Evolutionary conservation across 441 rosid genomes (phyloP).

Genomic region (Brassica balearica): DNA sequence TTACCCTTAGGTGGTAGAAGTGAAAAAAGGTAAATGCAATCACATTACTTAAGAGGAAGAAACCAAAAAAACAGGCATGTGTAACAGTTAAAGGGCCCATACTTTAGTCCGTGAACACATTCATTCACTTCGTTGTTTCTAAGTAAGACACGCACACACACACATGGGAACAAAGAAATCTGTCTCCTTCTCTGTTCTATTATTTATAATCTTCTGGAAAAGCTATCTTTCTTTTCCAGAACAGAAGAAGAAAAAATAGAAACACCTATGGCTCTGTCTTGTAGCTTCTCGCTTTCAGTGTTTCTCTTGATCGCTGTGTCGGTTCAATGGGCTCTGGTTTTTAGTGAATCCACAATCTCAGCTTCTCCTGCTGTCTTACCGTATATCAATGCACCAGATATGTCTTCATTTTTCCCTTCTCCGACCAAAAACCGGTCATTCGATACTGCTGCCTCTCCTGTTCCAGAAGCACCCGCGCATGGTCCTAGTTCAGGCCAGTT

Average conservation of each 20-base stretch:
- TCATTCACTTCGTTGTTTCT: conserved; percentile 33
- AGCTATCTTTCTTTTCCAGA: conserved; percentile 37
- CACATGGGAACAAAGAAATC: conserved; percentile 30
- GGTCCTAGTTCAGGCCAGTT: conserved; percentile 60
- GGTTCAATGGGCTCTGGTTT: conserved; percentile 40
- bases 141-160: conserved; percentile 29
- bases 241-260: conserved; percentile 38
- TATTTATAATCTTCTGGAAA: conserved; percentile 32
- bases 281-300: conserved; percentile 35
- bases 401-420: conserved; percentile 77
- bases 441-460: conserved; percentile 50
- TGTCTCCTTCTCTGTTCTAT: conserved; percentile 36
- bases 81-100: conserved; percentile 44
- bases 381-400: conserved; percentile 55
- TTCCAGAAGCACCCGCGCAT: conserved; percentile 46
- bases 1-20: conserved; percentile 20
- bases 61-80: conserved; percentile 36
- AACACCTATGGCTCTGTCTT: conserved; percentile 51
- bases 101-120: conserved; percentile 51
- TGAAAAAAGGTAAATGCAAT: conserved; percentile 36
- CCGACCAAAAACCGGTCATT: conserved; percentile 46
- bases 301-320: conserved; percentile 39
- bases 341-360: conserved; percentile 46
- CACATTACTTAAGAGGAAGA: conserved; percentile 38
- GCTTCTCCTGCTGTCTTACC: conserved; percentile 68